Evolutionary conservation across 768 basidiomycete species (phyloP).

Genomic region (Mycena galericulata): DNA sequence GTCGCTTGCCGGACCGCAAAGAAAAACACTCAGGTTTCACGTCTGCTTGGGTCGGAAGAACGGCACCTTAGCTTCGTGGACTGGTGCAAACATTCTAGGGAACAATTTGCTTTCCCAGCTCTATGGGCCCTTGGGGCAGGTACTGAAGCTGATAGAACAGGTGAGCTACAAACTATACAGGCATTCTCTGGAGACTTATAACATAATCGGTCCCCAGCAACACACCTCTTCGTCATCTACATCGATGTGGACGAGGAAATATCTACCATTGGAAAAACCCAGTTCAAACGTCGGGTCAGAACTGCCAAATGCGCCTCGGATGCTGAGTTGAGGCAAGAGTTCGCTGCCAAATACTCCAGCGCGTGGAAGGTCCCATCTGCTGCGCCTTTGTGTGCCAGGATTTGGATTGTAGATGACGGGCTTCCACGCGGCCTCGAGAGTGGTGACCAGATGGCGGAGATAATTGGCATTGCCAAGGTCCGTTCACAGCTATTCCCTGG

Average conservation of each 20-base stretch:
- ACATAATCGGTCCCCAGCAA: background rate
- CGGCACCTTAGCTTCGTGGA: constrained; percentile 16
- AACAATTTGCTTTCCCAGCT: constrained; percentile 1
- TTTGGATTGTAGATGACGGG: constrained; percentile 12
- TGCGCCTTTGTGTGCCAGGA: constrained; percentile 15
- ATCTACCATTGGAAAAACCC: constrained; percentile 4
- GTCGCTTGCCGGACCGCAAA: background rate
- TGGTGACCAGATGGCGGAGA: constrained; percentile 5
- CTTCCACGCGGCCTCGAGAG: background rate
- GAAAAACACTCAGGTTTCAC: background rate
- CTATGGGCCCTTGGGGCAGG: constrained; percentile 15
- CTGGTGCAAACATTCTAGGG: constrained; percentile 10
- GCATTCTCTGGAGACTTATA: constrained; percentile 5
- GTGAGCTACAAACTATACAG: constrained; percentile 8
- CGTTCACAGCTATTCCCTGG: constrained; percentile 15
- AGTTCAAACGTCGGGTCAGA: constrained; percentile 14
- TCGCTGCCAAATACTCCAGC: constrained; percentile 4
- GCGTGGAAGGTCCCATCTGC: constrained; percentile 11
- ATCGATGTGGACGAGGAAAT: constrained; percentile 9
- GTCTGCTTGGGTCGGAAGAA: constrained; percentile 9
- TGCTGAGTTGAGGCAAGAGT: constrained; percentile 9
- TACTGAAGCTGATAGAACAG: constrained; percentile 17
- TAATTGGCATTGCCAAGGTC: background rate
- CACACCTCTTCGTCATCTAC: constrained; percentile 18
- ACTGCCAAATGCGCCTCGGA: constrained; percentile 23